Evolutionary conservation across 805 yeast species (phyloP), one percentile per base, ranked within the genome.

Genomic region (Candida ficus): DNA sequence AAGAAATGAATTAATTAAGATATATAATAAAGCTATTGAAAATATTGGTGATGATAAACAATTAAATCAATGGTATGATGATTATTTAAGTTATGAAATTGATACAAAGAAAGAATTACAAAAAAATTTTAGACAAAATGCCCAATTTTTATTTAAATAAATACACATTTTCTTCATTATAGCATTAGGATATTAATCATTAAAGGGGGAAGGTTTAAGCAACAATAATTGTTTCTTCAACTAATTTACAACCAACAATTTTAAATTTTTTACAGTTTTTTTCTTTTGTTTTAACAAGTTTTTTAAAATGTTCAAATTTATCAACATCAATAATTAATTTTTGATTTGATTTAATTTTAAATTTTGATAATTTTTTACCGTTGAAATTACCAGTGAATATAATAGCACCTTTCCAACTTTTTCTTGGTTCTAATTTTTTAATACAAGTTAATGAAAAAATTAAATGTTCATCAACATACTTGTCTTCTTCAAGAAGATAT

Each of bases 401-500:
- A 10, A 30, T 28, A 11, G 14, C 18, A 7, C 44, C 44, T 21
- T 31, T 38, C 42, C 44, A 41, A 11, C 29, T 22, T 6, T 30
- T 33, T 14, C 21, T 33, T 9, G 44, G 35, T 18, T 41, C 42
- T 11, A 37, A 17, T 25, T 38, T 26, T n/a, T 25, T 34, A 12
- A 41, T 41, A 20, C 44, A 38, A 23, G 44, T 38, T 20, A 41
- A 21, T 22, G 44, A 34, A 34, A 35, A 41, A 8, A 41, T 41
- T 11, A 41, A 21, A 13, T 33, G 28, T 10, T 41, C 44, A 29
- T 38, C 44, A 26, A 37, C 21, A 14, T 19, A 41, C 11, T 31
- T 38, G 8, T 29, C 32, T 29, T 18, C 20, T 12, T 14, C 8
- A 12, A 6, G 8, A 18, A 9, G 12, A 13, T 3, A 12, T 6